phyloP scores from a whole-genome alignment of 1,284 basidiomycete species.

The Leucocoprinus gongylophorus region DNA sequence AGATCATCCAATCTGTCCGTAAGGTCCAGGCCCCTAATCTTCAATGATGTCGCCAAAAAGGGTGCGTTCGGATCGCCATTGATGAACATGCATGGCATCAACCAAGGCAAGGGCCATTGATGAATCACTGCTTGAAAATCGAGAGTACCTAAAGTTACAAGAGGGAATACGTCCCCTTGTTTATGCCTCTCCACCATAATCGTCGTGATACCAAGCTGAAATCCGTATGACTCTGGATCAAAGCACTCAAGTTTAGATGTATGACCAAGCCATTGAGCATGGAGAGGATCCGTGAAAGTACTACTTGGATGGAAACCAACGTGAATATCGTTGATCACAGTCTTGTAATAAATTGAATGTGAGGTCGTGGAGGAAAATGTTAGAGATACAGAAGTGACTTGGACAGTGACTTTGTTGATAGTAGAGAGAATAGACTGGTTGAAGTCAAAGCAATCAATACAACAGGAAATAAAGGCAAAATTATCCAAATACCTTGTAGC shows the following conservation, averaged over 20 bases:
- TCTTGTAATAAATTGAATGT: slow-evolving; percentile 31
- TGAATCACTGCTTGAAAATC: slow-evolving; percentile 41
- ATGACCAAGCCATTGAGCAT: slow-evolving; percentile 48
- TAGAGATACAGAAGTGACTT: slow-evolving; percentile 32
- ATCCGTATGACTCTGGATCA: slow-evolving; percentile 42
- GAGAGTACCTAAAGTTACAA: slow-evolving; percentile 41
- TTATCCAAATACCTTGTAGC: slow-evolving; percentile 28
- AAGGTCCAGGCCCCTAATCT: slow-evolving; percentile 41
- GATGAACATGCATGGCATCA: slow-evolving; percentile 43
- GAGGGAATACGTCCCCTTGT: slow-evolving; percentile 30
- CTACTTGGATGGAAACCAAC: slow-evolving; percentile 42
- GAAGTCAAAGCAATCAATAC: background rate
- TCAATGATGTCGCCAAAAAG: slow-evolving; percentile 43
- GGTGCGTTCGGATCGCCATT: slow-evolving; percentile 55
- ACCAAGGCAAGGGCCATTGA: slow-evolving; percentile 54
- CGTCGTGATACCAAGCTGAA: slow-evolving; percentile 33
- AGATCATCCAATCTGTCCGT: slow-evolving; percentile 49
- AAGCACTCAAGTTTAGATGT: slow-evolving; percentile 27
- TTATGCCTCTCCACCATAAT: slow-evolving; percentile 35
- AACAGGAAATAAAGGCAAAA: background rate
- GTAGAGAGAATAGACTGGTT: slow-evolving; percentile 36
- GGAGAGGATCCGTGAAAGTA: slow-evolving; percentile 36
- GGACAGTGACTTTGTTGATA: slow-evolving; percentile 27
- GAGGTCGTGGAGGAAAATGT: slow-evolving; percentile 24
- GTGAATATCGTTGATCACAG: slow-evolving; percentile 35